Percentiles rank a stretch among this genome's conserved stretches.
These are phyloP conservation scores for Hymenoscyphus salicellus DNA, from an alignment of 2,329 filamentous ascomycete genomes.

Conservation along the genomic window DNA sequence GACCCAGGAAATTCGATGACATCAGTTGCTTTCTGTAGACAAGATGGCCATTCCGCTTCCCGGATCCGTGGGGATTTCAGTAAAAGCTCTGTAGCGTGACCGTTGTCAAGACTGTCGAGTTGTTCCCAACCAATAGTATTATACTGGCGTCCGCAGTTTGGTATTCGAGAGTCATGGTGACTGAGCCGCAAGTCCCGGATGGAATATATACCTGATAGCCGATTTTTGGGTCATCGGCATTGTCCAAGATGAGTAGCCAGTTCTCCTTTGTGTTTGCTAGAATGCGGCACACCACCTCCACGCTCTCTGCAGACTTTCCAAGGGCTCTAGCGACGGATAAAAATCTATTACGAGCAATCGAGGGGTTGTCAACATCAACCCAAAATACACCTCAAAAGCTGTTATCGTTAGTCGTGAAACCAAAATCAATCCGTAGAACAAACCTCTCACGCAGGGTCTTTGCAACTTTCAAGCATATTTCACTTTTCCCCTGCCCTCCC, in stretches of 20 bases:
- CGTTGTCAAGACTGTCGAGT: conserved; percentile 28
- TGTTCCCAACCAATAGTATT: conserved; percentile 32
- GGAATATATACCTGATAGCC: conserved; percentile 37
- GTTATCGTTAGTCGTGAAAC: conserved; percentile 9
- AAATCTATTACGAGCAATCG: conserved; percentile 21
- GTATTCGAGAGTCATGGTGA: conserved; percentile 42
- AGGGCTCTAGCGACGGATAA: conserved; percentile 19
- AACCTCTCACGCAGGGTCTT: conserved; percentile 25
- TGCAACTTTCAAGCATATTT: conserved; percentile 24
- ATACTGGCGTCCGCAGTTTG: conserved; percentile 29
- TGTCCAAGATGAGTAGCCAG: conserved; percentile 43
- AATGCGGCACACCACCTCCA: conserved; percentile 19
- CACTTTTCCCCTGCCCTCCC: conserved; percentile 27
- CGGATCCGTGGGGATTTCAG: conserved; percentile 19
- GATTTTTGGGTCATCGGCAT: conserved; percentile 40
- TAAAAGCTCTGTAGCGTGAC: conserved; percentile 32
- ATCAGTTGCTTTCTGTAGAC: conserved; percentile 20
- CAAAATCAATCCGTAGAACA: not conserved
- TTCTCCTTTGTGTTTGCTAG: conserved; percentile 26
- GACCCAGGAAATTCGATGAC: conserved; percentile 28
- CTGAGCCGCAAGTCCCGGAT: conserved; percentile 34
- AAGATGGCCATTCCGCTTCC: conserved; percentile 1
- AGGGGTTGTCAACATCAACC: conserved; percentile 19
- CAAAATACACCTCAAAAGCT: conserved; percentile 27
- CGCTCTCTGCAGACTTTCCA: conserved; percentile 10